Base-by-base conservation (phyloP, 2,329 filamentous ascomycete species). In the Emergomyces orientalis region DNA sequence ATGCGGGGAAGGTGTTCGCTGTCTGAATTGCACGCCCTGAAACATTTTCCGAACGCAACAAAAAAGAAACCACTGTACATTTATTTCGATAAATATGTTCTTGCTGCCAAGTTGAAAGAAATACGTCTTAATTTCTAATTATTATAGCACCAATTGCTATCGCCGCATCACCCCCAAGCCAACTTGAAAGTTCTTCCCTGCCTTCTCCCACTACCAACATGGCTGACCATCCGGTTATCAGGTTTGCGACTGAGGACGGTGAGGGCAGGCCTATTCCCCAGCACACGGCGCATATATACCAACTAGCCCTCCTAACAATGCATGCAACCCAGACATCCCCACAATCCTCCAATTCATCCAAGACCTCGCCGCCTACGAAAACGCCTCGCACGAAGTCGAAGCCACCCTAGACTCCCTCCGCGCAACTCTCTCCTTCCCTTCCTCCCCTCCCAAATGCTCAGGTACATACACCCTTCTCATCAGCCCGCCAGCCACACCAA, bases 341-440 rank as follows among this genome's bases (percentile, higher is more conserved):
- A 80, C 81, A n/a, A 96, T 97, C 74, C 84, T 96, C 32, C 77
- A 81, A 67, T 81, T 97, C 71, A 91, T 97, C 76, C 83, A 86
- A 62, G 93, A 91, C 72, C 86, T 97, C 9, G 93, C 93, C 68
- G 84, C 87, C 69, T 96, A 97, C 79, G 91, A 97, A 75, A 86
- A 93, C 34, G 88, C 89, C 70, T 79, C 87, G 2, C 79, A 87
- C 69, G 79, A 80, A 67, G 91, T 96, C 67, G 82, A 90, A 72
- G 91, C 93, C 0, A 97, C 91, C 32, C 83, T 89, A 66, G 83
- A 86, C 39, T 85, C 84, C 30, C 87, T 97, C 43, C 77, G 81
- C 9, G 78, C 81, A 41, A 96, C 91, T 27, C 86, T 97, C 67
- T 89, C 90, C 55, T 95, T 96, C 74, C 88, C 88, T 2, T 73